phyloP scores from a whole-genome alignment of 257 asterid genomes.

The Ilex aquifolium region DNA sequence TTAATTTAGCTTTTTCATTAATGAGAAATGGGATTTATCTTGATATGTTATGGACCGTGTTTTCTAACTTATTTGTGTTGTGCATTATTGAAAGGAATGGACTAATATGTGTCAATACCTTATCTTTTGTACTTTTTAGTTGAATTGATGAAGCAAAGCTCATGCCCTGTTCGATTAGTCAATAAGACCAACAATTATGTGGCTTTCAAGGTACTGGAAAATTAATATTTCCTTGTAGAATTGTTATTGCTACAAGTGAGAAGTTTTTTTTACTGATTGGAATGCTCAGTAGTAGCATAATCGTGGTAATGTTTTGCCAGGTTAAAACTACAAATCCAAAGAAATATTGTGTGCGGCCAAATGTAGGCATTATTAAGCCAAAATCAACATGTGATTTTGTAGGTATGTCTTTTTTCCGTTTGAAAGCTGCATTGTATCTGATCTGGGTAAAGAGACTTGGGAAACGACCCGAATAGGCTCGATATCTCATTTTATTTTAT shows the following conservation, averaged over 20 bases:
- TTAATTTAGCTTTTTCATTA: not conserved
- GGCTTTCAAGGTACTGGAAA: conserved; percentile 34
- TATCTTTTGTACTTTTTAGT: conserved; percentile 15
- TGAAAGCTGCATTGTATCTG: no score
- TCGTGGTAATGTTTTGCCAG: conserved; percentile 20
- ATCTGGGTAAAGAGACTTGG: no score
- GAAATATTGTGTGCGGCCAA: conserved; percentile 47
- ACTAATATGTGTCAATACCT: not conserved
- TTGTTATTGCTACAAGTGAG: not conserved
- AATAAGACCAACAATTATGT: conserved; percentile 28
- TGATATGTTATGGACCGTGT: no score
- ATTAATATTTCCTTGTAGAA: not conserved
- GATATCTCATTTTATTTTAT: no score
- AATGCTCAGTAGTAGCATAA: not conserved
- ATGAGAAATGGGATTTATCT: not conserved
- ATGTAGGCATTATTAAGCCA: conserved; percentile 38
- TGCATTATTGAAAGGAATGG: not conserved
- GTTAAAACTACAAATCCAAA: conserved; percentile 54
- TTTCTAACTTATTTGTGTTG: not conserved
- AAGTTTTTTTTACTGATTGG: not conserved
- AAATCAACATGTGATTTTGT: conserved; percentile 28
- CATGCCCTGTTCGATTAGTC: conserved; percentile 29
- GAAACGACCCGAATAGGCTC: no score
- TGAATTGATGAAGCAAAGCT: conserved; percentile 33
- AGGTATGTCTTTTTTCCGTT: conserved; percentile 16